A percentile compares a stretch with the other conserved stretches of the same genome.
Conservation (phyloP, 495 filamentous ascomycete species). For the Penicillium ochrochloron region DNA sequence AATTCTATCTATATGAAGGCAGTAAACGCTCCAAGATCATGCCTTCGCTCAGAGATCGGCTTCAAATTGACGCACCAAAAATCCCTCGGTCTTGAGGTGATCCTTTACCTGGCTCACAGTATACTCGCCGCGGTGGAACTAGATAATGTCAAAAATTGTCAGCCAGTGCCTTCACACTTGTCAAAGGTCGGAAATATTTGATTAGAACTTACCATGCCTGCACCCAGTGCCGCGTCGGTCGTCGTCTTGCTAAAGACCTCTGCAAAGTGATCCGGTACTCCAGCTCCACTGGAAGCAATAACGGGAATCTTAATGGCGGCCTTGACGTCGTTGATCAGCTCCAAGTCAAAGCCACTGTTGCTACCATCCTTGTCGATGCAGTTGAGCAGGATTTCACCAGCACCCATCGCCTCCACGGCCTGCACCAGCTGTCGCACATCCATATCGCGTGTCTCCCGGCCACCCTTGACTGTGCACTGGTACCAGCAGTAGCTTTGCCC, state of each 20-base stretch:
- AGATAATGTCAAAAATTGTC: slow-evolving; percentile 15
- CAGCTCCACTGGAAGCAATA: slow-evolving; percentile 93
- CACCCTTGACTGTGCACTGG: slow-evolving; percentile 95
- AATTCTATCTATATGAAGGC: slow-evolving; percentile 24
- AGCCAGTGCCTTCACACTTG: slow-evolving; percentile 21
- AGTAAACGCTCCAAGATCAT: background rate
- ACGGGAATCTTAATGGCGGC: slow-evolving; percentile 83
- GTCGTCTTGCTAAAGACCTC: slow-evolving; percentile 86
- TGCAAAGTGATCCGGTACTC: slow-evolving; percentile 84
- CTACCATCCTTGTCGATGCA: slow-evolving; percentile 98
- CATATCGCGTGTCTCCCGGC: slow-evolving; percentile 85
- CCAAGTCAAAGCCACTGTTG: slow-evolving; percentile 92
- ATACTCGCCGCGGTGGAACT: slow-evolving; percentile 94
- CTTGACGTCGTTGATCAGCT: slow-evolving; percentile 89
- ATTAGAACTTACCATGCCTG: slow-evolving; percentile 75
- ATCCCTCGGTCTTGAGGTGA: slow-evolving; percentile 66
- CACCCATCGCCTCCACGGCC: slow-evolving; percentile 95
- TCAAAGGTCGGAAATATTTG: background rate
- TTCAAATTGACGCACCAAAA: slow-evolving; percentile 79
- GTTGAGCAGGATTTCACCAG: slow-evolving; percentile 92
- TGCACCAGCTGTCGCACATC: slow-evolving; percentile 85
- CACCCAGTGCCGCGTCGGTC: slow-evolving; percentile 91
- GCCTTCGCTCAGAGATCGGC: slow-evolving; percentile 34
- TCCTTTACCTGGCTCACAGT: slow-evolving; percentile 95
- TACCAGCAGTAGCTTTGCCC: slow-evolving; percentile 94